Conservation (phyloP, 192 early-diverging fungal genomes). For the Linnemannia hyalina region DNA sequence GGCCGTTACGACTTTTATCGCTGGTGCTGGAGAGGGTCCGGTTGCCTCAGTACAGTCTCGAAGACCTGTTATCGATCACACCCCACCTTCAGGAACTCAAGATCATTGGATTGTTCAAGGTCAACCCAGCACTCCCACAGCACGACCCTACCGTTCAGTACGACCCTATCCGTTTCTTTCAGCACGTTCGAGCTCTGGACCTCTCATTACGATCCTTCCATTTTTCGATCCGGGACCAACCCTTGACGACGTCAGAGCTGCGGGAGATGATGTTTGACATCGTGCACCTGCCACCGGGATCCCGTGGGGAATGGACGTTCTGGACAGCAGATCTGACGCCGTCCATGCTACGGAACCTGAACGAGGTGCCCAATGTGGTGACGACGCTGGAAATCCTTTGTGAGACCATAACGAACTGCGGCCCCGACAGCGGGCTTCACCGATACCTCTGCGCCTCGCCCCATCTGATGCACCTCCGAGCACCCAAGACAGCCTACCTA, state of each 20-base stretch:
- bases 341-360: not conserved
- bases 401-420: not conserved
- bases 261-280: slow-evolving; percentile 5
- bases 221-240: slow-evolving; percentile 1
- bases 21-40: not conserved
- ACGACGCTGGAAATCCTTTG: not conserved
- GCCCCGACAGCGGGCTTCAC: not conserved
- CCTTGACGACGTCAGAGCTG: not conserved
- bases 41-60: slow-evolving; percentile 1
- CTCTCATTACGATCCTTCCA: not conserved
- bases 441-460: not conserved
- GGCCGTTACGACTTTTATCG: not conserved
- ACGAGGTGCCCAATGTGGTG: not conserved
- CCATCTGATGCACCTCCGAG: not conserved
- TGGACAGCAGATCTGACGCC: not conserved
- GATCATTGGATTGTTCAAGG: not conserved
- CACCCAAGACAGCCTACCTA: not conserved
- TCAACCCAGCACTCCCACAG: not conserved
- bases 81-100: not conserved
- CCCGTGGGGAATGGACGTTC: slow-evolving; percentile 1
- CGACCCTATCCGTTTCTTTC: not conserved
- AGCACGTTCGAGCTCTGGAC: not conserved
- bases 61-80: not conserved
- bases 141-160: not conserved
- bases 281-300: not conserved